phyloP scores from a whole-genome alignment of 306 rosid genomes.

The Vachellia pachyceras region DNA sequence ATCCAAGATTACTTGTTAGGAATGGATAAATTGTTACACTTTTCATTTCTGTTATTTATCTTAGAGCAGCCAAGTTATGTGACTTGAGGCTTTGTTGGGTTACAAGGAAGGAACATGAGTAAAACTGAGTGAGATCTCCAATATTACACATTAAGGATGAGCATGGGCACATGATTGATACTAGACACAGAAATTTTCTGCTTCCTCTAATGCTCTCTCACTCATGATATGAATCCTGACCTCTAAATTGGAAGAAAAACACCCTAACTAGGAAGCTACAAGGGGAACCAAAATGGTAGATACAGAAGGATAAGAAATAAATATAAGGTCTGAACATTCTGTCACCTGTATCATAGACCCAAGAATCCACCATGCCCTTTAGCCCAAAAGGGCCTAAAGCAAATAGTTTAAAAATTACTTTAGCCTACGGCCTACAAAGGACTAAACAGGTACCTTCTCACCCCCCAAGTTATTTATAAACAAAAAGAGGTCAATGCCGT shows the following conservation, averaged over 20 bases:
- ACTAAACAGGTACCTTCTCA: neutral
- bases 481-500: constrained; percentile 12
- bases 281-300: neutral
- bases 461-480: neutral
- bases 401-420: neutral
- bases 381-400: neutral
- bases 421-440: neutral
- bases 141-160: neutral
- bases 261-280: neutral
- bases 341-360: neutral
- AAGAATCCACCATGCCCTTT: constrained; percentile 11
- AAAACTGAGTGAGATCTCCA: neutral
- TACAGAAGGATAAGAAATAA: neutral
- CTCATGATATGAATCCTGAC: neutral
- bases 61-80: neutral
- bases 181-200: neutral
- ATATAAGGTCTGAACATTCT: constrained; percentile 2
- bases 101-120: neutral
- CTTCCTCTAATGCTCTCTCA: neutral
- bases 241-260: constrained; percentile 4
- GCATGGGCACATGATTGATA: constrained; percentile 3
- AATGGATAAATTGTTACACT: neutral
- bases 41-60: neutral
- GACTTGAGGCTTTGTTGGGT: neutral
- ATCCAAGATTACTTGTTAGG: neutral